A percentile compares a stretch with the other conserved stretches of the same genome.
Evolutionary conservation across 2,329 filamentous ascomycete species (phyloP).

Genomic region (Shiraia bambusicola): DNA sequence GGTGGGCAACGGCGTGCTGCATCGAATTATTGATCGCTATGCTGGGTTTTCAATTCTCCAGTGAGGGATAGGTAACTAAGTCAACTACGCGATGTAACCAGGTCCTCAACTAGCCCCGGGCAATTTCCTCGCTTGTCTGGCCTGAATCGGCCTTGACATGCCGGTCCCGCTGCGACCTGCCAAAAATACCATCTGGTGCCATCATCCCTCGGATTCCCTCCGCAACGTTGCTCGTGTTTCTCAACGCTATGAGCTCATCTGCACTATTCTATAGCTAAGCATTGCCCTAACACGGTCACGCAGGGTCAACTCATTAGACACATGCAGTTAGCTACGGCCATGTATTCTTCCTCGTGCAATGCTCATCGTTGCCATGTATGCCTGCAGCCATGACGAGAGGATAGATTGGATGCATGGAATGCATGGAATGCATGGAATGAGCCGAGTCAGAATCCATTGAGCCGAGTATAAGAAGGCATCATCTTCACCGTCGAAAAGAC

Average conservation of each 20-base stretch:
- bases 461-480: slow-evolving; percentile 32
- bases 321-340: slow-evolving; percentile 22
- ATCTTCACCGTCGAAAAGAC: slow-evolving; percentile 9
- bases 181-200: slow-evolving; percentile 38
- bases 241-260: slow-evolving; percentile 36
- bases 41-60: slow-evolving; percentile 26
- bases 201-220: too few relatives aligned
- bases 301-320: slow-evolving; percentile 32
- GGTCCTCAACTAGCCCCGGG: slow-evolving; percentile 30
- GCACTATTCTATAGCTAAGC: slow-evolving; percentile 17
- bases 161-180: slow-evolving; percentile 25
- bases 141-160: slow-evolving; percentile 15
- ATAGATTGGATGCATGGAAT: slow-evolving; percentile 14
- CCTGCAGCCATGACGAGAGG: slow-evolving; percentile 19
- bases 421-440: slow-evolving; percentile 14
- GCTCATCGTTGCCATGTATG: slow-evolving; percentile 23
- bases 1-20: slow-evolving; percentile 13
- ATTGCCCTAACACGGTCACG: slow-evolving; percentile 29
- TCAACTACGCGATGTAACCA: slow-evolving; percentile 36
- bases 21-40: slow-evolving; percentile 35
- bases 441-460: slow-evolving; percentile 10
- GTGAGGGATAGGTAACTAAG: slow-evolving; percentile 24
- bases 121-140: slow-evolving; percentile 26
- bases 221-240: slow-evolving; percentile 31
- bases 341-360: slow-evolving; percentile 22